phyloP scores from a whole-genome alignment of 352 stramenopile genomes.

The Lagenidium giganteum region DNA sequence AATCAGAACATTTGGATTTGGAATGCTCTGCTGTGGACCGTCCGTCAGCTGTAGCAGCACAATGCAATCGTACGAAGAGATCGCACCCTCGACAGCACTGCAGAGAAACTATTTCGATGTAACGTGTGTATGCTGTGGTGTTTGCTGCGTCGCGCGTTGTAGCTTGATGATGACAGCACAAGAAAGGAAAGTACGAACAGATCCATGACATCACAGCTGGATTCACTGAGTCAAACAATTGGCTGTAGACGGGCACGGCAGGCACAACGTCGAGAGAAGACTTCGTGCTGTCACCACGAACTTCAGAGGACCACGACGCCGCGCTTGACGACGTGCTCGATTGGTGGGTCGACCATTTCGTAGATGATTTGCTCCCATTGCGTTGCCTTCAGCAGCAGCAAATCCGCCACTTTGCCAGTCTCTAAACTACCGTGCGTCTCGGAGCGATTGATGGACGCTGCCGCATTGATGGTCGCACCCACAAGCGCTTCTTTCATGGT shows the following conservation, averaged over 20 bases:
- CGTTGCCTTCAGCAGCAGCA: conserved; percentile 55
- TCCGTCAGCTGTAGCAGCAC: too few relatives aligned
- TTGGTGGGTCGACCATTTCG: conserved; percentile 77
- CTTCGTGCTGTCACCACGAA: too few relatives aligned
- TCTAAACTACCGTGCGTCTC: conserved; percentile 71
- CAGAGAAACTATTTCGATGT: too few relatives aligned
- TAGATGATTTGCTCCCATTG: conserved; percentile 87
- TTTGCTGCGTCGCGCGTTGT: too few relatives aligned
- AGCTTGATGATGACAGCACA: not conserved
- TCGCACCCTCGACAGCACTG: too few relatives aligned
- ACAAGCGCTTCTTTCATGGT: conserved; percentile 86
- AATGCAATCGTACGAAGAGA: too few relatives aligned
- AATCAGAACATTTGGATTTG: too few relatives aligned
- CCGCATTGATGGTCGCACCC: conserved; percentile 75
- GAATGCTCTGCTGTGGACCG: too few relatives aligned
- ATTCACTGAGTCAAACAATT: conserved; percentile 11
- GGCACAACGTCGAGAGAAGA: too few relatives aligned
- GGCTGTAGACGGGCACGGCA: too few relatives aligned
- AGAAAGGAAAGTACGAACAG: conserved; percentile 1
- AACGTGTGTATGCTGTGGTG: too few relatives aligned
- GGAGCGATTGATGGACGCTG: conserved; percentile 74
- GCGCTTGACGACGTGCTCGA: conserved; percentile 76
- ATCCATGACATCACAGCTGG: not conserved
- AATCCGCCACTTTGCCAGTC: conserved; percentile 67
- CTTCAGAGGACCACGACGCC: conserved; percentile 30